Base-by-base conservation (phyloP, 148 eudicot species). In the Rhododendron mucronatum region DNA sequence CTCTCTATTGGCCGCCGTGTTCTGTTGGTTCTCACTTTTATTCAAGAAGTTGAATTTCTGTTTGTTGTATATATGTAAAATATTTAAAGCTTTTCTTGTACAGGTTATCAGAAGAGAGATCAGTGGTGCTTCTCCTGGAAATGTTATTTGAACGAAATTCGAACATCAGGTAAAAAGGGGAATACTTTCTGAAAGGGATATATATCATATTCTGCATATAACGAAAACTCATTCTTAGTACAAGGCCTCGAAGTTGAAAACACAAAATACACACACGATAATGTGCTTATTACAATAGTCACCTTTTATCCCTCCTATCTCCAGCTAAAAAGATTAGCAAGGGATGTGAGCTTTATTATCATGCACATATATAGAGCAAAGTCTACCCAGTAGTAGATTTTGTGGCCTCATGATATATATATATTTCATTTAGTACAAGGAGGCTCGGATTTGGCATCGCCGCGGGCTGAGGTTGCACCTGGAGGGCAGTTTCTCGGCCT, bases 401-500 rank as follows among this genome's bases (percentile, higher is more conserved):
- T 75, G 61, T 37, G 33, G 79, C 26, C 67, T 20, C 61, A 55
- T 59, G 18, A 53, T 55, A 0, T 9, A 45, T n/a, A n/a, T n/a
- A 33, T 33, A 1, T 45, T 1, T 55, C 13, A 47, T 47, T 47
- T 47, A 65, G 73, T 23, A 65, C 73, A 9, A 11, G 1, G 75
- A 28, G 14, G 5, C 81, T 10, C 39, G 75, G 2, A 84, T 84
- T 11, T 85, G 77, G 44, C 89, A 88, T 12, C 84, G 74, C 10
- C 13, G 61, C 13, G 41, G 63, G 1, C 81, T 51, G 69, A 90
- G 67, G 2, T 85, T 83, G 44, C 92, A 89, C 67, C 55, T 55
- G 7, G 5, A 4, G 3, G 91, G 92, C 21, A 90, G 48, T 57
- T 84, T n/a, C 84, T 69, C 84, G 14, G 88, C 89, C 84, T 81